phyloP scores from a whole-genome alignment of 2,329 filamentous ascomycete genomes.

The Pyrenochaeta sp. region DNA sequence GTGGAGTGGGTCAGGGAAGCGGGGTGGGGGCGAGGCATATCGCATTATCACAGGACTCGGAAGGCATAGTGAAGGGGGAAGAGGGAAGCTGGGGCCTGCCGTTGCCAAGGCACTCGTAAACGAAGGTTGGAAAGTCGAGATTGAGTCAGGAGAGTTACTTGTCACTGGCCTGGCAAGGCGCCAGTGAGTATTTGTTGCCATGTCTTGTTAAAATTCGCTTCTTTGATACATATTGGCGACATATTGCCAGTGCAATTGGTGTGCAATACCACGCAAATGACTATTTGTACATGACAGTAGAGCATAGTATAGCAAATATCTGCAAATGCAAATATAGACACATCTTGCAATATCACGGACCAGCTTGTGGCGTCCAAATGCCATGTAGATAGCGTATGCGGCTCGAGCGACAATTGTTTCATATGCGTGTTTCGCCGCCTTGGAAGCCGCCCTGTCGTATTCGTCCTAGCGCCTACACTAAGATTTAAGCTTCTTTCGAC shows the following conservation, averaged over 20 bases:
- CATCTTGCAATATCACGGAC: not conserved
- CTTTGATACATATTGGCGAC: conserved; percentile 1
- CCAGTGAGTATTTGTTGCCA: conserved; percentile 14
- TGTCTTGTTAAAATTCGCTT: not conserved
- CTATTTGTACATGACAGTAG: too few relatives aligned
- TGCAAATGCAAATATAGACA: too few relatives aligned
- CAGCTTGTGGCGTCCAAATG: too few relatives aligned
- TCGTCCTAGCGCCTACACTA: conserved; percentile 1
- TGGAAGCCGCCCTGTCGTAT: not conserved
- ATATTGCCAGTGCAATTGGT: not conserved
- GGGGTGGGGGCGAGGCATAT: conserved; percentile 63
- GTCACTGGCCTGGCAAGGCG: conserved; percentile 67
- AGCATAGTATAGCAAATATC: not conserved
- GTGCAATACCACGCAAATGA: not conserved
- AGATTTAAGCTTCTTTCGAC: conserved; percentile 3
- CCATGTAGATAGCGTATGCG: too few relatives aligned
- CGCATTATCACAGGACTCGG: conserved; percentile 84
- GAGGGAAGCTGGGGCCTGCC: conserved; percentile 77
- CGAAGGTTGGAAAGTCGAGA: conserved; percentile 85
- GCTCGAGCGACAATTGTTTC: too few relatives aligned
- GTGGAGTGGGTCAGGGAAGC: conserved; percentile 51
- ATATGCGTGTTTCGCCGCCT: not conserved
- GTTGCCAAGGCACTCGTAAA: conserved; percentile 78
- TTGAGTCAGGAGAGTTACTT: conserved; percentile 73
- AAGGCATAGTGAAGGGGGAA: conserved; percentile 78